Base-by-base conservation (phyloP, 73 alveolate species). In the Paramecium pentaurelia region DNA sequence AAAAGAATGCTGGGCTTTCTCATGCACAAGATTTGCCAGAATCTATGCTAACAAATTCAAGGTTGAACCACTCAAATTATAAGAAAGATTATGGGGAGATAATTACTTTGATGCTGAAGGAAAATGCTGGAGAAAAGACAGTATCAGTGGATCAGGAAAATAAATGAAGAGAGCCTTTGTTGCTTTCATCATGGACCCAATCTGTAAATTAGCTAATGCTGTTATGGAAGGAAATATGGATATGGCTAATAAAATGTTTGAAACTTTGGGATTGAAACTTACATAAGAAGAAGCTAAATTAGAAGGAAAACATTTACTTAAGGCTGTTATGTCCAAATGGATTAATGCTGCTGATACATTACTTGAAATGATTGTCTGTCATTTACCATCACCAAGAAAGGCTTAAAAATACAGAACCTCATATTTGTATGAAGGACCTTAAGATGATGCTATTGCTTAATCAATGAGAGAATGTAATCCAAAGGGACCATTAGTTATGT, bases 331-430 rank as follows among this genome's bases (percentile, higher is more conserved):
- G 98, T 95, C 92, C 94, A 97, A 97, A 93, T 98, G 99, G 99
- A 91, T 98, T 96, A 97, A 97, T 88, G 99, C 99, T 68, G 99
- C 99, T 44, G 99, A 98, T 75, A 98, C 99, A 71, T 96, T 98
- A 86, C 93, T 98, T 49, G 99, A 97, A 91, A 98, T 98, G 99
- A 98, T 98, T 87, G 98, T 98, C 95, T 60, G 94, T 93, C 99
- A 98, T 93, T 96, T 98, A 86, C 99, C 99, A 18, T 98, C 99
- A 87, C 99, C 99, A 47, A 94, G 93, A 59, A 92, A 49, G 64
- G 99, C 99, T 60, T 99, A 98, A 96, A 96, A 96, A 97, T 98
- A 98, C 98, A 97, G 99, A 93, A 99, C 98, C 84, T 97, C 96
- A 85, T 97, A 97, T 93, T 96, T 98, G 77, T 98, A 98, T 95